Evolutionary conservation across 2,329 filamentous ascomycete species (phyloP).

Genomic region (Cladosporium sp.): DNA sequence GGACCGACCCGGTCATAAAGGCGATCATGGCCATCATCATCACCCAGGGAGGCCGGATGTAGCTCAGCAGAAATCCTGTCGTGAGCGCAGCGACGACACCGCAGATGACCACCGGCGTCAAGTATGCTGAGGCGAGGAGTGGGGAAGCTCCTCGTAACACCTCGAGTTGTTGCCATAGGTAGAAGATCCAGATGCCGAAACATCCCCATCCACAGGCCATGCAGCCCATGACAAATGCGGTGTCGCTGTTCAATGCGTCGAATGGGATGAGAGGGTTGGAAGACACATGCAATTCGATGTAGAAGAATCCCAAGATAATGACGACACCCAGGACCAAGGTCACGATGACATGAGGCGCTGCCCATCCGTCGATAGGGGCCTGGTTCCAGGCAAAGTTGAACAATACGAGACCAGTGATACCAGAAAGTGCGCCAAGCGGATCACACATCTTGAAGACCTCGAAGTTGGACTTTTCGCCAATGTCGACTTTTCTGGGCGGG

Average conservation of each 20-base stretch:
- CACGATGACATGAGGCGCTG: slow-evolving; percentile 31
- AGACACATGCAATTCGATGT: slow-evolving; percentile 29
- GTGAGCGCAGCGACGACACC: slow-evolving; percentile 39
- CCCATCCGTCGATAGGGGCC: slow-evolving; percentile 36
- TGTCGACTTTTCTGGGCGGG: slow-evolving; percentile 16
- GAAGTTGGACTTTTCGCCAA: slow-evolving; percentile 8
- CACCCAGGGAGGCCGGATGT: slow-evolving; percentile 39
- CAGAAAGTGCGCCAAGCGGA: slow-evolving; percentile 29
- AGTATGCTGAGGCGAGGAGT: slow-evolving; percentile 37
- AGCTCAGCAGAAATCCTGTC: slow-evolving; percentile 41
- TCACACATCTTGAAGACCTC: slow-evolving; percentile 27
- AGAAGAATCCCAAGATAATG: slow-evolving; percentile 32
- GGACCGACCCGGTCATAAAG: slow-evolving; percentile 44
- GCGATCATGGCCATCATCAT: slow-evolving; percentile 42
- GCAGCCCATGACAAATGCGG: slow-evolving; percentile 29
- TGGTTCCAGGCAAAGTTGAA: slow-evolving; percentile 39
- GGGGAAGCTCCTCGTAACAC: slow-evolving; percentile 35
- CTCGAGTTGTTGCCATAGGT: slow-evolving; percentile 38
- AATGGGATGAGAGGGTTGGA: slow-evolving; percentile 29
- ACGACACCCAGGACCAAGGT: slow-evolving; percentile 33
- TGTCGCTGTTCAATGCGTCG: slow-evolving; percentile 30
- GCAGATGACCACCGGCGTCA: slow-evolving; percentile 35
- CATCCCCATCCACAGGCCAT: slow-evolving; percentile 31
- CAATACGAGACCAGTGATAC: slow-evolving; percentile 34
- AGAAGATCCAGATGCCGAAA: slow-evolving; percentile 40